Evolutionary conservation across 768 basidiomycete genomes (phyloP), one percentile per base, ranked within the genome.

Genomic region (Wakefieldia striispora): DNA sequence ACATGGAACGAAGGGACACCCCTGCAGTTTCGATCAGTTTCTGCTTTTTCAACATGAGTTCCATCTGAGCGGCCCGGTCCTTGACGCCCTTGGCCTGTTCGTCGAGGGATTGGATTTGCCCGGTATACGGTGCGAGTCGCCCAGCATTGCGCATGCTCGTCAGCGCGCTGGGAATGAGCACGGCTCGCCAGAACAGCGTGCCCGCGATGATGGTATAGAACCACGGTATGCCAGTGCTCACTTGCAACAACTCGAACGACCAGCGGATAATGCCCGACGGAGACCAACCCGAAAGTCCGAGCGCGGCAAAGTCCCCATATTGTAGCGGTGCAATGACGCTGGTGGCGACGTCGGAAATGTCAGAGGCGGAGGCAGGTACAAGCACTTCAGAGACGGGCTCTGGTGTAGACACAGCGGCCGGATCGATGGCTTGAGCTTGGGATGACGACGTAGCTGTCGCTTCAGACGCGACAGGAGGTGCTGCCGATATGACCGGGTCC

Each of bases 151-250:
- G 80, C 53, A 83, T 65, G 45, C 76, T 76, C 46, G 72, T 71
- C 42, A 91, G 69, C 21, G 78, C 70, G 56, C 86, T 70, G 2
- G 88, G 88, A 44, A 90, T 64, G 40, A 88, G 73, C 42, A 77
- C 40, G 17, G 78, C 42, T 19, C 86, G 82, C 74, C 86, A 82
- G 61, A 83, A 60, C 11, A 85, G 47, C 23, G 84, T 81, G 24
- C 83, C 81, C 5, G 70, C 72, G 38, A 91, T 68, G 67, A 94
- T 88, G 41, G 90, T 86, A 75, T 83, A 81, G 72, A 88, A 88
- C 91, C 92, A 94, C 0, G 87, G 84, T 51, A 92, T 68, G 33
- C 83, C 84, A 0, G 82, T 81, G 41, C 74, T 67, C 43, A 91
- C 83, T 54, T 91, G 81, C 45, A 90, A 65, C 41, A 81, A 54